Base-by-base conservation (phyloP, 768 basidiomycete species). In the Lentinula raphanica region DNA sequence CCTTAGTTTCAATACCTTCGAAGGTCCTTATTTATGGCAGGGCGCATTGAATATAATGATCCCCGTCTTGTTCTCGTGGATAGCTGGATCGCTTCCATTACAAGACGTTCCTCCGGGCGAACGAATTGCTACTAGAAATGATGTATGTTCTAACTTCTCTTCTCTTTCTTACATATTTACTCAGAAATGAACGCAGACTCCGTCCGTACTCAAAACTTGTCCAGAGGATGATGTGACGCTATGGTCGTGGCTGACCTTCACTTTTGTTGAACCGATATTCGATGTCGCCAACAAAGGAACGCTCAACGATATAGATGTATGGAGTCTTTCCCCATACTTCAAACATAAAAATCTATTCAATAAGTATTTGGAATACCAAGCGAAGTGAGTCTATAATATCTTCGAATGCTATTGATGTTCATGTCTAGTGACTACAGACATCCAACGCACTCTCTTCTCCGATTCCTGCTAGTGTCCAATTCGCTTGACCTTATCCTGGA, bases 401-500 rank as follows among this genome's bases (percentile, higher is more conserved):
- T 36, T 54, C 42, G 32, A 36, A 15, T n/a, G 19, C 28, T 40
- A 42, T 36, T 63, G 21, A 49, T 54, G 12, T 19, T 29, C 46
- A 29, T 39, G 32, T 44, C 23, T 28, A 54, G 21, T 29, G 7
- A 25, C 49, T 27, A 19, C 59, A 85, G 82, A 35, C 65, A 84
- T 67, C 82, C 83, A 0, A 73, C 68, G 1, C 81, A 83, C 64
- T 82, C 84, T 4, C 72, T 88, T 27, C 71, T 88, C 27, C 75
- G 81, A 21, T 88, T 88, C 63, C 74, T 89, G 17, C 62, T 89
- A 12, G 78, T 72, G 3, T 86, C 86, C 5, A 89, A 87, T 66
- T 88, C 86, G 1, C 72, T 88, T 28, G 87, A 89, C 66, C 70
- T 89, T 31, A 83, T 85, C 35, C 69, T 89, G 1, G 83, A 86